Evolutionary conservation across 805 yeast species (phyloP), one percentile per base, ranked within the genome.

Genomic region (Schwanniomyces vanrijiae): DNA sequence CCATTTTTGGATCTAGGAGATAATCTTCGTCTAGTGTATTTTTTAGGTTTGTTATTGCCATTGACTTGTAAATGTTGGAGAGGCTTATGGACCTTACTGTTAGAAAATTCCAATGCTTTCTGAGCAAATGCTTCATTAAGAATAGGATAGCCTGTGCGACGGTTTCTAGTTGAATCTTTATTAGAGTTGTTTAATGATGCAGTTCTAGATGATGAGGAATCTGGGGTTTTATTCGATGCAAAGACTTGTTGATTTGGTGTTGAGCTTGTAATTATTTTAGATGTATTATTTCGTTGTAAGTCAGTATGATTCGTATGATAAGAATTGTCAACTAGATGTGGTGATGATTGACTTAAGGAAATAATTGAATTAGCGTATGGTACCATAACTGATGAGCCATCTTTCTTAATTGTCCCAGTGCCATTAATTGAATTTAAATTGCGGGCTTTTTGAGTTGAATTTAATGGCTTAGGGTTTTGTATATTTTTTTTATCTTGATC

Each of bases 1-100:
- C 78, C 78, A 28, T 60, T 66, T 48, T 69, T 69, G 2, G 75
- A 69, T 40, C 77, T 56, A 2, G 75, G 76, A 47, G 70, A 59
- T 20, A 68, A 52, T 45, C 75, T 64, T 46, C 71, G 61, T 29
- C 77, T 57, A 13, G 73, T 72, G 46, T 69, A 59, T 50, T 69
- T 70, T 47, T 69, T 71, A 8, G 64, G 58, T 40, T 58, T 52
- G 7, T 11, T 20, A 9, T 19, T 37, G 25, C 25, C 14, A 11
- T 19, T 11, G 8, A 6, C 14, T 20, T 37, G 25, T 11, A 5
- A 3, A 9, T 18, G 24, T 18, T 35, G 39, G 14, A 3, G 14
- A 5, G 18, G n/a, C 4, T 19, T 20, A 19, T 37, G 39, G 39
- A 11, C 16, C 11, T 19, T 13, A 19, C 39, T 20, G 18, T 37